Conservation (phyloP, 164 flowering plant genomes). For the Protea cynaroides region DNA sequence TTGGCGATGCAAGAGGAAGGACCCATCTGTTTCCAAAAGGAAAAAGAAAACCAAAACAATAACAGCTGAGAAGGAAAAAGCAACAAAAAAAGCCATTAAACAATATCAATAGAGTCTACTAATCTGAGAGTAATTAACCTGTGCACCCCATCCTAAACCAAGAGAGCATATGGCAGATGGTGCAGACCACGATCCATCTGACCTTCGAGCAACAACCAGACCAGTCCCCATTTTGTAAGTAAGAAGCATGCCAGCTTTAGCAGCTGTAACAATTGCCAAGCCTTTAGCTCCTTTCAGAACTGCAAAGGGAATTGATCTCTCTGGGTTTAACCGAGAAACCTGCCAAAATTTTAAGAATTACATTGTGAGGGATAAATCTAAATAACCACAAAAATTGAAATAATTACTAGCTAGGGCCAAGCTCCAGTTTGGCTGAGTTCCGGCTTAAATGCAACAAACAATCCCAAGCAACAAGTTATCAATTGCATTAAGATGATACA, state of each 20-base stretch:
- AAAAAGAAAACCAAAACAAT: too few relatives aligned
- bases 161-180: conserved; percentile 90
- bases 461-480: too few relatives aligned
- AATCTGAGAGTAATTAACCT: conserved; percentile 38
- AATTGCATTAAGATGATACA: background rate
- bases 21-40: too few relatives aligned
- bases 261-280: conserved; percentile 83
- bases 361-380: background rate
- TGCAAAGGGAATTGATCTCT: conserved; percentile 72
- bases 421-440: background rate
- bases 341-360: conserved; percentile 27
- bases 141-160: conserved; percentile 96
- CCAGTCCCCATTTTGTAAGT: conserved; percentile 95
- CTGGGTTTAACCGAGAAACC: conserved; percentile 67
- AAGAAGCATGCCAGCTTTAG: conserved; percentile 77
- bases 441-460: background rate
- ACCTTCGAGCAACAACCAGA: conserved; percentile 75
- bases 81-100: too few relatives aligned
- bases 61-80: too few relatives aligned
- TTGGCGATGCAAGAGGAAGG: too few relatives aligned
- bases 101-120: too few relatives aligned
- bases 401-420: background rate
- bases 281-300: conserved; percentile 80
- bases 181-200: conserved; percentile 96
- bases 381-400: background rate